These are phyloP conservation scores for Corniculantispora saksenae DNA, from an alignment of 2,329 filamentous ascomycete genomes.

Conservation along the genomic window DNA sequence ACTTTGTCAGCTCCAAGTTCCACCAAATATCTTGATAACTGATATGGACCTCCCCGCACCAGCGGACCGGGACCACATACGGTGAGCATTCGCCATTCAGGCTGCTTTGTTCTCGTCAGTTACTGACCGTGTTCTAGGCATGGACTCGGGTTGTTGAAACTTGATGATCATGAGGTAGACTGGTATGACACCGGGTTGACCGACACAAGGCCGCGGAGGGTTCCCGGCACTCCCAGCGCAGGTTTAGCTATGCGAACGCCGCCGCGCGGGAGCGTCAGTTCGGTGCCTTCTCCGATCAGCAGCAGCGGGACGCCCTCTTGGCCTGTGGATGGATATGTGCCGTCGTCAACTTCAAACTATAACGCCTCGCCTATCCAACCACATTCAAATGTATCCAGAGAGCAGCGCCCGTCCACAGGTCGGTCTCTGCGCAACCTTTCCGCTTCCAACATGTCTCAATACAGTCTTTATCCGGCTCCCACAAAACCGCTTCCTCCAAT, in stretches of 20 bases:
- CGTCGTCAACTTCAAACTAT: neutral
- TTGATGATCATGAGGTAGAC: neutral
- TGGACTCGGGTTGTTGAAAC: slow-evolving; percentile 9
- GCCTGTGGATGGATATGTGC: slow-evolving; percentile 1
- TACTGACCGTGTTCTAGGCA: slow-evolving; percentile 6
- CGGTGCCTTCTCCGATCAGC: neutral
- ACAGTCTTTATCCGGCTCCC: slow-evolving; percentile 17
- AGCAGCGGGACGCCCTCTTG: neutral
- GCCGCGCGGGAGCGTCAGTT: slow-evolving; percentile 1
- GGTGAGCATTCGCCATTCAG: slow-evolving; percentile 1
- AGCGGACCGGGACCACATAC: slow-evolving; percentile 12
- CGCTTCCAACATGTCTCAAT: slow-evolving; percentile 9
- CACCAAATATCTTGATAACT: neutral
- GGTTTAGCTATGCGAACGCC: neutral
- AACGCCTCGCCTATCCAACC: neutral
- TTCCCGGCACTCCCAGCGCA: neutral
- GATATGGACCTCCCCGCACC: slow-evolving; percentile 10
- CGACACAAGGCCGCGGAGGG: neutral
- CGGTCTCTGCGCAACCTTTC: neutral
- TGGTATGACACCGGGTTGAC: neutral
- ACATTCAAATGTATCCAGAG: neutral
- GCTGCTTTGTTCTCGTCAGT: neutral
- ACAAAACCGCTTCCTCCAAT: slow-evolving; percentile 17
- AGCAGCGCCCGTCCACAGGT: neutral
- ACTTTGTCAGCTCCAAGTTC: neutral